These are phyloP conservation scores for Scheffersomyces cryptocercus DNA, from an alignment of 1,139 yeast species.

Conservation along the genomic window DNA sequence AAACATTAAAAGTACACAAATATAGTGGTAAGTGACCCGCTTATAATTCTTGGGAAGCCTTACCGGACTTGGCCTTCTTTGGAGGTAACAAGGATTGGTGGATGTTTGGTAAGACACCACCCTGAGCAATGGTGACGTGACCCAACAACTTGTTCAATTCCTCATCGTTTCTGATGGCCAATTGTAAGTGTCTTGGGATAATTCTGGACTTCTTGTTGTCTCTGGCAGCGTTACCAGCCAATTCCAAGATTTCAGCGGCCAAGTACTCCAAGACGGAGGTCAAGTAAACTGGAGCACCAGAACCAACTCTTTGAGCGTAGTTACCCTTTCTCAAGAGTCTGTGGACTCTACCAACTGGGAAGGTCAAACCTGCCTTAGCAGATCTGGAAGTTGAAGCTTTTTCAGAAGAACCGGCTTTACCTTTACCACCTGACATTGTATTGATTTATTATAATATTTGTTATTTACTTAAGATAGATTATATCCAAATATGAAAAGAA, in stretches of 20 bases:
- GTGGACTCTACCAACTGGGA: constrained; percentile 60
- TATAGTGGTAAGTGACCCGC: constrained; percentile 7
- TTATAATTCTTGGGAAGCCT: constrained; percentile 88
- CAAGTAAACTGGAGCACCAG: constrained; percentile 57
- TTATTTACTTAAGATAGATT: constrained; percentile 10
- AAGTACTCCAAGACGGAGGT: constrained; percentile 54
- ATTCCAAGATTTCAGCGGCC: constrained; percentile 57
- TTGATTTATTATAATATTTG: constrained; percentile 12
- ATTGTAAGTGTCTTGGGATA: constrained; percentile 54
- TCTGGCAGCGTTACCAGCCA: constrained; percentile 60
- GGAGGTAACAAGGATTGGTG: constrained; percentile 95
- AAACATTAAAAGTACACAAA: constrained; percentile 6
- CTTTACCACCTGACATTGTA: constrained; percentile 55
- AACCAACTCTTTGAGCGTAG: constrained; percentile 59
- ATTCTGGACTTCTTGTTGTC: constrained; percentile 61
- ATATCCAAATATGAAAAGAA: constrained; percentile 5
- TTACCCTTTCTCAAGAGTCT: constrained; percentile 56
- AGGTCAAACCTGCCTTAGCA: constrained; percentile 54
- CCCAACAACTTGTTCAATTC: constrained; percentile 68
- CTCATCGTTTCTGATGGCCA: constrained; percentile 57
- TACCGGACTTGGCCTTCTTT: constrained; percentile 75
- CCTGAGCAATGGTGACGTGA: constrained; percentile 93
- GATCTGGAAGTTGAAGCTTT: constrained; percentile 57
- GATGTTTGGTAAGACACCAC: constrained; percentile 98
- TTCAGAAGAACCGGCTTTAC: constrained; percentile 54